Base-by-base conservation (phyloP, 1,139 yeast species). In the Candida sp. region DNA sequence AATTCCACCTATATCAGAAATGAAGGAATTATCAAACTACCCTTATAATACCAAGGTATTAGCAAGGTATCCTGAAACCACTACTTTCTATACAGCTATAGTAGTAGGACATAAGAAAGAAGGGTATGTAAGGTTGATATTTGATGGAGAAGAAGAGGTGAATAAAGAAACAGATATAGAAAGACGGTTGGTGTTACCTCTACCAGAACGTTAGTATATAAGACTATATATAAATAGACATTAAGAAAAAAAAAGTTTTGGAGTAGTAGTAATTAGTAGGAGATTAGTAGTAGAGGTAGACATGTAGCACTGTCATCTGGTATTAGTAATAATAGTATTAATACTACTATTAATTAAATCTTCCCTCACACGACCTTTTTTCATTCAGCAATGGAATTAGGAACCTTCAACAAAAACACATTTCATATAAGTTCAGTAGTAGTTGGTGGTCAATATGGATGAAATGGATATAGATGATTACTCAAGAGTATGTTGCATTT, bases 101-200 rank as follows among this genome's bases (percentile, higher is more conserved):
- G 98, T 95, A 4, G 84, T 84, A 34, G 91, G 96, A 0, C 75
- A 81, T 43, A 81, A 81, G 48, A 75, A 87, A 50, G 93, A 85
- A 53, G 90, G 95, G 0, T 77, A 75, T 15, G 95, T 96, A 50
- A 68, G 88, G 52, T 73, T 95, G 44, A 80, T 82, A 55, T 95
- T 95, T 56, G 99, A 95, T 55, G 99, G 99, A 5, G 99, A 93
- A 62, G 99, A 93, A 57, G 99, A 95, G 57, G 96, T 84, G 2
- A 93, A 88, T 44, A 93, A 93, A 63, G 97, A 91, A 58, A 93
- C 97, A 0, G 97, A 90, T 55, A 98, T 93, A 2, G 90, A 84
- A 46, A 72, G 98, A 51, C 69, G 91, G 45, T 73, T 87, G 46
- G 98, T 91, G 4, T 69, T 91, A 36, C 95, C 96, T 3, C 81